Evolutionary conservation across 441 rosid species (phyloP).

Genomic region (Erodium trifolium): DNA sequence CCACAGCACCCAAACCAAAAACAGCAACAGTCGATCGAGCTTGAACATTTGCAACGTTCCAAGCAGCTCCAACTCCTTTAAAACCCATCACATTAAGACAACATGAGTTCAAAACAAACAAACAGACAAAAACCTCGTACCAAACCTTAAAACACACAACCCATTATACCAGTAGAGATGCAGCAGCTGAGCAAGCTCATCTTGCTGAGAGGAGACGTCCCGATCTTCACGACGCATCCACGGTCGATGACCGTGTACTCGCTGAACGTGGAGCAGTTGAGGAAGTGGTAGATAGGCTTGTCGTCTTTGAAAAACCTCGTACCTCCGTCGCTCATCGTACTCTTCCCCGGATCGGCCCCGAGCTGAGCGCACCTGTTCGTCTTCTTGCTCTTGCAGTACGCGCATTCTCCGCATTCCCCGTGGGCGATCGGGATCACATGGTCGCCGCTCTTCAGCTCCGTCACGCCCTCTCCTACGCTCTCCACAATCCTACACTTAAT

Average conservation of each 20-base stretch:
- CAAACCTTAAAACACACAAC: too few species aligned
- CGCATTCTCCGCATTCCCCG: slow-evolving; percentile 39
- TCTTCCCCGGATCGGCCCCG: slow-evolving; percentile 30
- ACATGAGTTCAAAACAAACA: neutral
- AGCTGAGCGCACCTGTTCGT: slow-evolving; percentile 28
- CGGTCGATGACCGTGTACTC: slow-evolving; percentile 41
- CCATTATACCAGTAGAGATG: slow-evolving; percentile 41
- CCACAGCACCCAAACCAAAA: slow-evolving; percentile 41
- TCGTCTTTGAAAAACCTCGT: slow-evolving; percentile 33
- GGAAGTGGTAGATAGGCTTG: slow-evolving; percentile 34
- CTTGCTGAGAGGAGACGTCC: slow-evolving; percentile 29
- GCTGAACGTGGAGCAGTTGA: slow-evolving; percentile 41
- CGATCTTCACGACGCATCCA: slow-evolving; percentile 32
- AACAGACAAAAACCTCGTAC: neutral
- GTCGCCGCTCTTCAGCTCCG: slow-evolving; percentile 34
- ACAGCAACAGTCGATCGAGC: slow-evolving; percentile 38
- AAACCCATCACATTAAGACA: neutral
- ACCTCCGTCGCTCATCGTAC: slow-evolving; percentile 34
- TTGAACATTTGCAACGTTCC: slow-evolving; percentile 35
- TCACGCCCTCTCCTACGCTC: slow-evolving; percentile 36
- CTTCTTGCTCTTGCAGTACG: slow-evolving; percentile 20
- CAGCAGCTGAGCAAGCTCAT: slow-evolving; percentile 40
- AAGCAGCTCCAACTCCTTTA: slow-evolving; percentile 42
- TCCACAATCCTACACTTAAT: slow-evolving; percentile 26
- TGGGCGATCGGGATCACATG: slow-evolving; percentile 36